Evolutionary conservation across 2,329 filamentous ascomycete genomes (phyloP), one percentile per base, ranked within the genome.

Genomic region (Fusarium sp.): DNA sequence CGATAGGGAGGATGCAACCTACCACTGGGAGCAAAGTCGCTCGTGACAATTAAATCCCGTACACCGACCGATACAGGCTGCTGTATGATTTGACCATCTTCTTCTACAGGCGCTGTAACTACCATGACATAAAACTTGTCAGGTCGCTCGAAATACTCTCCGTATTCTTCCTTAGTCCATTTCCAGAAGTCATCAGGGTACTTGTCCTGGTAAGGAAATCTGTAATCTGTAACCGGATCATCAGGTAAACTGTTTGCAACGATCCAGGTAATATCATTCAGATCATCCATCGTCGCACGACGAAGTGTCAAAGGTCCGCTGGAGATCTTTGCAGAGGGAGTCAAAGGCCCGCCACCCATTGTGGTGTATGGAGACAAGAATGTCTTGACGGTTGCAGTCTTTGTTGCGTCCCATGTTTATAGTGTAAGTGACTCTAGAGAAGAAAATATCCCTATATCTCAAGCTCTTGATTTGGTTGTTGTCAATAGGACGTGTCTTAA

Each of bases 81-180:
- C 1, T 62, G 8, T 0, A 38, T 4, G 1, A 38, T 0, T 13
- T 46, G 31, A 4, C 41, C 47, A 4, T 41, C 10, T 7, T 57
- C 51, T 8, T 38, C 16, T 16, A 49, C 33, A 0, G 62, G 28
- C 4, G 64, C 51, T 15, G 46, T 47, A 1, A 49, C 62, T 8
- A 50, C 7, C 1, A 44, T 16, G 1, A 49, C 23, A 11, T 11
- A 23, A 0, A 61, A 60, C 13, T 66, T 67, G 3, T 62, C 46
- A 1, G 47, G 46, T 0, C 55, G 47, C 4, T 50, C 16, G 3
- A 67, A 49, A 3, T 66, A 51, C 13, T 62, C 57, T 3, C 45
- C 46, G 4, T 67, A 61, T 23, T 66, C 64, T 8, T 50, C 20
- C 11, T 47, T 50, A 6, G 62, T 67, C 62, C 57, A 66, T 33